A percentile compares a stretch with the other conserved stretches of the same genome.
These are phyloP conservation scores for Malassezia japonica DNA, from an alignment of 1,284 basidiomycete genomes.

Conservation along the genomic window DNA sequence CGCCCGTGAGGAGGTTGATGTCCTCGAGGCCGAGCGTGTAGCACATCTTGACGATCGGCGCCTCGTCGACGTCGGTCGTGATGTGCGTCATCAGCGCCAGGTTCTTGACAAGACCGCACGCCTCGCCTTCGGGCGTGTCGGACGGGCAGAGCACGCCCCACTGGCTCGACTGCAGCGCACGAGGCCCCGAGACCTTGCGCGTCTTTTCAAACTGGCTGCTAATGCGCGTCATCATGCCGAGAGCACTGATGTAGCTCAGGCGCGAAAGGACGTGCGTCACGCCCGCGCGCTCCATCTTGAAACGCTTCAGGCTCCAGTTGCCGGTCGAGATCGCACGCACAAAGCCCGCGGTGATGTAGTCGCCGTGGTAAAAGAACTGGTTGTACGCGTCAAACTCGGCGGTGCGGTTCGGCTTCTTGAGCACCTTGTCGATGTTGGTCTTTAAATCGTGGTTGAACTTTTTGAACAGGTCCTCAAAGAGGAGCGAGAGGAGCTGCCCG, in stretches of 20 bases:
- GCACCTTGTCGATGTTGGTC: constrained; percentile 89
- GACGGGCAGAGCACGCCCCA: constrained; percentile 99
- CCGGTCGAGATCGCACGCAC: constrained; percentile 96
- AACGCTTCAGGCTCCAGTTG: constrained; percentile 97
- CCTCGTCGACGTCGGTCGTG: constrained; percentile 96
- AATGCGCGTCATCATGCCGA: constrained; percentile 99
- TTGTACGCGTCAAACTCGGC: constrained; percentile 92
- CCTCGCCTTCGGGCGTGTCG: constrained; percentile 98
- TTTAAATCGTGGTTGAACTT: constrained; percentile 97
- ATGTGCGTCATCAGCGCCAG: constrained; percentile 99
- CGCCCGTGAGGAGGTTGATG: constrained; percentile 81
- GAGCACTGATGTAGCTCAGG: constrained; percentile 87
- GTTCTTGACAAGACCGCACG: constrained; percentile 97
- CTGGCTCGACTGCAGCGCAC: constrained; percentile 92
- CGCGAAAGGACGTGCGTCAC: constrained; percentile 98
- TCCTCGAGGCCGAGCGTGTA: constrained; percentile 96
- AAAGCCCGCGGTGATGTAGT: constrained; percentile 91
- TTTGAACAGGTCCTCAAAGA: constrained; percentile 98
- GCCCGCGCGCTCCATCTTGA: constrained; percentile 99
- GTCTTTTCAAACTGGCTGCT: constrained; percentile 99
- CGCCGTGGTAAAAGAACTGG: constrained; percentile 72
- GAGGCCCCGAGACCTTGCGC: constrained; percentile 91
- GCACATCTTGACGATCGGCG: constrained; percentile 76
- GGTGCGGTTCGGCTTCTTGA: constrained; percentile 91
- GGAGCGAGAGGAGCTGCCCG: constrained; percentile 81